Base-by-base conservation (phyloP, 1,284 basidiomycete species). In the Sporisorium exsertum region DNA sequence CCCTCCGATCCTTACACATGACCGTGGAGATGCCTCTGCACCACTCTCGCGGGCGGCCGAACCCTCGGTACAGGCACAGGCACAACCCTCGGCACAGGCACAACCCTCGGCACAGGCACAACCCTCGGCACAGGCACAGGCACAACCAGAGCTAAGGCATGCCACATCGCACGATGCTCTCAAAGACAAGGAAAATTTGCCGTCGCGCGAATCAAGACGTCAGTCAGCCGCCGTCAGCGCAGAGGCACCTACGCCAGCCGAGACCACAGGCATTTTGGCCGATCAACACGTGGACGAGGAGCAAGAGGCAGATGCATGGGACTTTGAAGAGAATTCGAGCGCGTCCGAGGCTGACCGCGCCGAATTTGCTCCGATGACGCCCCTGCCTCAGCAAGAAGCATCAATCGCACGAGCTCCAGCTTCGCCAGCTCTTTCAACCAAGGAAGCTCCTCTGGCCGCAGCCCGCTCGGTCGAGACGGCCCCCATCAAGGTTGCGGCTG, bases 251-350 rank as follows among this genome's bases (percentile, higher is more conserved):
- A 20, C 18, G 29, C n/a, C 49, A 10, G 49, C 3, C 29, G 12
- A 32, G 49, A 50, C 29, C 49, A 32, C 49, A 29, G 8, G 29
- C 18, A 15, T 9, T 12, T 22, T 24, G 13, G 47, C 26, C 27
- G 16, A 42, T 16, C 27, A 27, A 10, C 20, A 40, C 0, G 22
- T 47, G 22, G 55, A 37, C n/a, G 46, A 58, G 16, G 72, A 63
- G 37, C 58, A 53, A 18, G 67, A 65, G 8, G 58, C 53, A 26
- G 72, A 75, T 26, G 72, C 63, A 3, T 75, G 72, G 72, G 72
- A n/a, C 7, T 75, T 75, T 18, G 70, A 72, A 20, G 70, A 72
- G 6, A 50, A 53, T 24, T 72, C 69, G 10, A 66, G 60, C 26
- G 51, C 69, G 35, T 66, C 69, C 5, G 69, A 72, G 29, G 52